A percentile compares a stretch with the other conserved stretches of the same genome.
phyloP scores from a whole-genome alignment of 148 eudicot genomes.

The Spergularia marina region DNA sequence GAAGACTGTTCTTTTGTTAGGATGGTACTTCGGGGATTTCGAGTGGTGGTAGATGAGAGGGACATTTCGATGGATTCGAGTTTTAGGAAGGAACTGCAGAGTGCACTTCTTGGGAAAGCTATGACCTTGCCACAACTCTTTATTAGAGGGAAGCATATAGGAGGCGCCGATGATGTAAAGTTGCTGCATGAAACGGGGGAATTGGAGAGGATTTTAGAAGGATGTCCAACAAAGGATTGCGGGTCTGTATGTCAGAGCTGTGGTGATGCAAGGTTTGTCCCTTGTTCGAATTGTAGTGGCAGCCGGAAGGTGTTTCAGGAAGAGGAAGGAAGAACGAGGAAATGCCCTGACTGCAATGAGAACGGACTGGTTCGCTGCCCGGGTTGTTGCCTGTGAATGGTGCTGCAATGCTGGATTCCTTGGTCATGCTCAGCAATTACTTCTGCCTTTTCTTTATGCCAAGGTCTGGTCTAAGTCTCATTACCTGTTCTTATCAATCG shows the following conservation, averaged over 20 bases:
- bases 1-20: conserved; percentile 86
- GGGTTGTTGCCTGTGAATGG: conserved; percentile 60
- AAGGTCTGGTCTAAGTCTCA: conserved; percentile 8
- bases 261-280: conserved; percentile 90
- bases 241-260: conserved; percentile 62
- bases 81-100: conserved; percentile 65
- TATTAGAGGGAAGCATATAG: conserved; percentile 64
- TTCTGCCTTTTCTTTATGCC: conserved; percentile 4
- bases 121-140: conserved; percentile 77
- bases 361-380: conserved; percentile 91
- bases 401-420: neutral
- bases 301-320: conserved; percentile 75
- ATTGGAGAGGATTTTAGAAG: conserved; percentile 61
- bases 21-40: conserved; percentile 67
- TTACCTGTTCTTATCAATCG: conserved; percentile 16
- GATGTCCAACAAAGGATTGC: conserved; percentile 54
- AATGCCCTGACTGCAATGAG: conserved; percentile 81
- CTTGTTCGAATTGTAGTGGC: conserved; percentile 74
- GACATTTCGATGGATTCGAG: conserved; percentile 90
- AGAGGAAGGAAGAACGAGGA: conserved; percentile 58
- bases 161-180: conserved; percentile 85
- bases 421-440: conserved; percentile 6
- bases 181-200: conserved; percentile 75
- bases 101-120: conserved; percentile 53
- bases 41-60: conserved; percentile 75